These are phyloP conservation scores for Leptographium wingfieldii DNA, from an alignment of 2,329 filamentous ascomycete genomes.

Conservation along the genomic window DNA sequence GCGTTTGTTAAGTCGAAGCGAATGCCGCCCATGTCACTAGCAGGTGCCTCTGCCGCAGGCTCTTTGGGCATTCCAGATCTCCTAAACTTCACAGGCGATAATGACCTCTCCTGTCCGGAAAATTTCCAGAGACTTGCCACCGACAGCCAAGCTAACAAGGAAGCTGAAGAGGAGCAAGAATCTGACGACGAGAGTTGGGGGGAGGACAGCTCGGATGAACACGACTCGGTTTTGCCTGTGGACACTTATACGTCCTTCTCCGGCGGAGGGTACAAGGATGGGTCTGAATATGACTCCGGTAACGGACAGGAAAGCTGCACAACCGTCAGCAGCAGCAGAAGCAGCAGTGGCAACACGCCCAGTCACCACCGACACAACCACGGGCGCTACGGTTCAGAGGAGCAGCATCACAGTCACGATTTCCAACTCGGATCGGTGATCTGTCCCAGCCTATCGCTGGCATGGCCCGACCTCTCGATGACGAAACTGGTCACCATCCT, in stretches of 20 bases:
- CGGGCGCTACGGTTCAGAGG: background rate
- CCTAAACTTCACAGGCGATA: background rate
- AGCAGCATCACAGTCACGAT: background rate
- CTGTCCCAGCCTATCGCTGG: slow-evolving; percentile 7
- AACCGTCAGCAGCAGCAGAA: background rate
- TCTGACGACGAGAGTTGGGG: background rate
- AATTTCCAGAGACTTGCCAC: no score
- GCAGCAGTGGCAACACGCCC: background rate
- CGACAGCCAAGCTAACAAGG: background rate
- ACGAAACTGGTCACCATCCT: background rate
- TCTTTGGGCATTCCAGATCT: background rate
- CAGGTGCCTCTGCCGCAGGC: background rate
- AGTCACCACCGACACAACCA: background rate
- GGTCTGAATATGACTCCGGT: background rate
- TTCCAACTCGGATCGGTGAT: slow-evolving; percentile 5
- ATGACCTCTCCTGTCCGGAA: background rate
- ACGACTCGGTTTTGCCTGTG: background rate
- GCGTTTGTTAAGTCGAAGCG: background rate
- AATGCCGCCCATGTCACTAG: background rate
- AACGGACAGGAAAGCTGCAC: background rate
- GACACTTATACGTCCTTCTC: background rate
- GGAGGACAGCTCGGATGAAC: background rate
- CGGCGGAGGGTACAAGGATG: background rate
- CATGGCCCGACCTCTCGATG: background rate
- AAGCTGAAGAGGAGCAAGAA: background rate